Evolutionary conservation across 2,329 filamentous ascomycete species (phyloP).

Genomic region (Pseudocercospora cruenta): DNA sequence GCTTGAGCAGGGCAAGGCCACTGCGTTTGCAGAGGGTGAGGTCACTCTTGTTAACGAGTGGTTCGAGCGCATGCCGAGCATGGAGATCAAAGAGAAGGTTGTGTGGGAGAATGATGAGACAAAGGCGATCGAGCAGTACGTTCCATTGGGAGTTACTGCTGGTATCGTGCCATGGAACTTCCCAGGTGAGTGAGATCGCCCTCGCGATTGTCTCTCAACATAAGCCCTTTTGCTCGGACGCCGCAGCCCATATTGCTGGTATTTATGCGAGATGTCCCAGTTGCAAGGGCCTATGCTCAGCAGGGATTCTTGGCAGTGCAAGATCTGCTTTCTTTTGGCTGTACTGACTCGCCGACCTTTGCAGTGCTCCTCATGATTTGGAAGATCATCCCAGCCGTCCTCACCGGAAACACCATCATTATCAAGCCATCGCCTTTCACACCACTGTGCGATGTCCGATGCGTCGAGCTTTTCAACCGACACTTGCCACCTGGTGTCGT

Average conservation of each 20-base stretch:
- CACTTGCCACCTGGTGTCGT: conserved; percentile 77
- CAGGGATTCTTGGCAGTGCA: too few relatives aligned
- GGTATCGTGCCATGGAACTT: conserved; percentile 50
- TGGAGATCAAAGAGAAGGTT: conserved; percentile 26
- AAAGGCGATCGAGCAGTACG: conserved; percentile 26
- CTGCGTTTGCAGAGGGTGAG: conserved; percentile 23
- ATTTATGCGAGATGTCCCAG: too few relatives aligned
- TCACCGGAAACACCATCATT: conserved; percentile 86
- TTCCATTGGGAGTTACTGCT: conserved; percentile 26
- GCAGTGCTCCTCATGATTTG: conserved; percentile 50
- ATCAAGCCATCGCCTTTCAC: conserved; percentile 93
- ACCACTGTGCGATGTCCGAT: conserved; percentile 61
- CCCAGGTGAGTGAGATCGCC: conserved; percentile 37
- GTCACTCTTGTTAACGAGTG: conserved; percentile 26
- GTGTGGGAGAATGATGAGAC: conserved; percentile 26
- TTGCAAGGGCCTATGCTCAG: too few relatives aligned
- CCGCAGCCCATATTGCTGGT: too few relatives aligned
- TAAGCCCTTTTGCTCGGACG: too few relatives aligned
- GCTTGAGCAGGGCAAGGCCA: conserved; percentile 28
- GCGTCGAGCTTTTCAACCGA: conserved; percentile 77
- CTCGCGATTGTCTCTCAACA: too few relatives aligned
- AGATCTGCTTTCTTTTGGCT: too few relatives aligned
- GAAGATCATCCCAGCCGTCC: conserved; percentile 78
- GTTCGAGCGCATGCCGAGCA: conserved; percentile 25
- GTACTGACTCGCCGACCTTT: too few relatives aligned